Evolutionary conservation across 2,329 filamentous ascomycete genomes (phyloP).

Genomic region (Aspergillus udagawae): DNA sequence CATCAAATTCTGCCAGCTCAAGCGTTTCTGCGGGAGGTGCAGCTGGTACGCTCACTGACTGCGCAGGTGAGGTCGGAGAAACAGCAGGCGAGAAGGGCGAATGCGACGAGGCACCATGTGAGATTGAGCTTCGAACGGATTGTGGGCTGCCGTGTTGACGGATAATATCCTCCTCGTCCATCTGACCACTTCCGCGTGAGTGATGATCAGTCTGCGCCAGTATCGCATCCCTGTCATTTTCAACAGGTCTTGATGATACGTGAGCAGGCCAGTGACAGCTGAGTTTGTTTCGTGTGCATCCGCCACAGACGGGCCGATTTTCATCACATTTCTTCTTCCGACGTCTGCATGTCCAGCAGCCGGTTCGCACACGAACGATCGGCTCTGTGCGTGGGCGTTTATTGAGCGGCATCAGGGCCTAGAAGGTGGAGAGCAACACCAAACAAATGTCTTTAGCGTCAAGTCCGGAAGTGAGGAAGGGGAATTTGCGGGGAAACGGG

Average conservation of each 20-base stretch:
- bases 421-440: not conserved
- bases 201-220: not conserved
- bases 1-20: not conserved
- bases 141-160: not conserved
- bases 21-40: not conserved
- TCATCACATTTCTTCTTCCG: conserved; percentile 36
- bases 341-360: conserved; percentile 29
- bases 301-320: conserved; percentile 30
- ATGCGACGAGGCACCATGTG: not conserved
- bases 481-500: not conserved
- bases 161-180: not conserved
- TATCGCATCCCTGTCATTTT: not conserved
- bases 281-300: conserved; percentile 27
- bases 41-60: not conserved
- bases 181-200: not conserved
- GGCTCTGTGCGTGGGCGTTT: conserved; percentile 22
- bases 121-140: not conserved
- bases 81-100: not conserved
- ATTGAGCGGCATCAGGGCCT: conserved; percentile 19
- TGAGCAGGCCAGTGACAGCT: conserved; percentile 24
- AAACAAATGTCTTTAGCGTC: not conserved
- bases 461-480: not conserved
- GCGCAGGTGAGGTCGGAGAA: not conserved
- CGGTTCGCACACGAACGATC: conserved; percentile 29
- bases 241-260: conserved; percentile 3